Evolutionary conservation across 768 basidiomycete species (phyloP), one percentile per base, ranked within the genome.

Genomic region (Rhizopogon rudus): DNA sequence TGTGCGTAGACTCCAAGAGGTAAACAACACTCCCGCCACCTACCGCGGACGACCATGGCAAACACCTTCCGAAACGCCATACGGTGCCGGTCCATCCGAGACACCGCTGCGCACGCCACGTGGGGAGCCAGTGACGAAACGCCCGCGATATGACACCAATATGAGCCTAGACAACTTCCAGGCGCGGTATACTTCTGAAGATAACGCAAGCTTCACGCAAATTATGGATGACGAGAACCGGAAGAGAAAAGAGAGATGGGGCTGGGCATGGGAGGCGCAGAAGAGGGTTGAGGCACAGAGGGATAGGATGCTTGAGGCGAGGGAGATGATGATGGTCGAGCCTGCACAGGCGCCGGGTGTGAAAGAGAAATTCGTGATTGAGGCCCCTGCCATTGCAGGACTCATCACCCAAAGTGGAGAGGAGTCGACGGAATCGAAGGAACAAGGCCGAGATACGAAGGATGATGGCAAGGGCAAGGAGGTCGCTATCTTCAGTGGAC

Each of bases 201-300:
- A 99, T 71, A 99, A 99, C 69, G 85, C 95, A 5, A 97, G 94
- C 57, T 98, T 99, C 68, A 92, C 93, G 8, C 79, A 91, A 59
- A 95, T 98, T 56, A 73, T 99, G 53, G 84, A 93, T 56, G 84
- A 88, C 53, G 96, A 98, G 76, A 98, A 99, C 66, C 74, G 77
- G 68, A 78, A 80, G 61, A 79, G 93, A 56, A 85, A 84, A 66
- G 89, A 91, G 66, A 84, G 76, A 67, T 93, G 86, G 77, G 82
- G 73, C 0, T 99, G 97, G 97, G 97, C 95, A 2, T 99, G 88
- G 86, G 88, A 92, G 41, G 94, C 93, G 6, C 93, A 98, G 77
- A 77, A 73, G 68, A 76, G 82, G 63, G 93, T 94, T 1, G 87
- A 91, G 59, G 76, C 72, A 51, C 84, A 83, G 68, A 79, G 80